Evolutionary conservation across 306 rosid species (phyloP).

Genomic region (Dryas octopetala): DNA sequence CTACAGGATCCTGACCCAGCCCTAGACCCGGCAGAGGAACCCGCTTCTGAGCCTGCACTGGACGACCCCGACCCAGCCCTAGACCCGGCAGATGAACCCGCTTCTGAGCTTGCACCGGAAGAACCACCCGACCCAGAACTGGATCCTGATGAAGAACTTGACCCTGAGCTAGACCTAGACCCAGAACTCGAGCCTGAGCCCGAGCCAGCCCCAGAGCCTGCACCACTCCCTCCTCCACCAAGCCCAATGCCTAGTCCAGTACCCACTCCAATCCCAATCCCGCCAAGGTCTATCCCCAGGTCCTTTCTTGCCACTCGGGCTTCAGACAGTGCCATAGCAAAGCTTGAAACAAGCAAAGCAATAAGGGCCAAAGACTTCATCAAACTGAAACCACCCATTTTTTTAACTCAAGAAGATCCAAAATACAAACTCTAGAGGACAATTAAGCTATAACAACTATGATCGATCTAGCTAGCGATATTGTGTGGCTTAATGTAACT

Average conservation of each 20-base stretch:
- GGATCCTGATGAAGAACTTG: conserved; percentile 36
- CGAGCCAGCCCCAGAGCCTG: conserved; percentile 45
- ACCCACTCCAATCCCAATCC: conserved; percentile 48
- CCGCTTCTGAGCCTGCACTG: background rate
- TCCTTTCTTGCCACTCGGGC: conserved; percentile 61
- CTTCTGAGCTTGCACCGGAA: conserved; percentile 22
- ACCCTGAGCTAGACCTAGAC: conserved; percentile 14
- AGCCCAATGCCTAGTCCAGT: conserved; percentile 50
- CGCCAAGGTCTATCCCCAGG: conserved; percentile 62
- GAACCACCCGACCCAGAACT: conserved; percentile 24
- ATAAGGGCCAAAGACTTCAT: conserved; percentile 30
- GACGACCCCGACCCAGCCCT: conserved; percentile 22
- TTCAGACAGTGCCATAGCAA: conserved; percentile 33
- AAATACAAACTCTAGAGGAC: background rate
- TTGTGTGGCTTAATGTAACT: no score
- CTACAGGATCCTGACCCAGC: conserved; percentile 10
- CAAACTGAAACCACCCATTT: background rate
- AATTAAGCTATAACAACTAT: no score
- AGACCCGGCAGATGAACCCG: conserved; percentile 33
- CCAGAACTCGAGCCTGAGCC: conserved; percentile 42
- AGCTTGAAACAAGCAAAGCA: conserved; percentile 38
- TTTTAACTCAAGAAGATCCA: background rate
- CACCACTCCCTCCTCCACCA: conserved; percentile 32
- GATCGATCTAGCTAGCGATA: no score
- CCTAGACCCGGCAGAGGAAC: conserved; percentile 39